Base-by-base conservation (phyloP, 495 filamentous ascomycete species). In the Hypoxylon crocopeplum region DNA sequence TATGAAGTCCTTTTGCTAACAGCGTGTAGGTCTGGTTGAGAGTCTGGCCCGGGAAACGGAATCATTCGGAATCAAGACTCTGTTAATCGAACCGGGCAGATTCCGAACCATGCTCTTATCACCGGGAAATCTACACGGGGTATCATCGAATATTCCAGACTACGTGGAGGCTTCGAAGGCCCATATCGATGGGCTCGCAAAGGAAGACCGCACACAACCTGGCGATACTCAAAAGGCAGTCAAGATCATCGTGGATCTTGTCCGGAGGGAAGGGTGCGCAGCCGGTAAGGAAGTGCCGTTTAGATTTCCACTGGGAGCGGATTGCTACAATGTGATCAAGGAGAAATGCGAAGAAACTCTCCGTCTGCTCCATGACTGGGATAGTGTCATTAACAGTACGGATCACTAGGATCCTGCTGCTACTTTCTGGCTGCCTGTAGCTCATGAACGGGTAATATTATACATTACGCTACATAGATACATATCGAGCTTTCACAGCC, bases 211-310 rank as follows among this genome's bases (percentile, higher is more conserved):
- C 3, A 51, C 64, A 0, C 72, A 82, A 45, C 75, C 74, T 1
- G 81, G 80, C 2, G 79, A 85, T 59, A 68, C 78, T 12, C 65
- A 67, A 33, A 83, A 83, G 65, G 82, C 76, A 0, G 72, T 68
- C 6, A 68, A 67, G 48, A 69, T 78, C 0, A 73, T 83, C 42
- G 69, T 80, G 10, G 81, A 85, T 51, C 74, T 79, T 24, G 52
- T 82, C 32, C 75, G 73, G 24, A 69, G 68, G 56, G 69, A 69
- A 11, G 77, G 76, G 0, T 66, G 68, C 24, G 74, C 68, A 10
- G 56, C 67, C 37, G 77, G 73, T 1, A 72, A 66, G 50, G 64
- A 68, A 1, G 53, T 83, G 13, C 77, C 78, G 7, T 62, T 67
- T 7, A 68, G 80, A 25, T 48, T 83, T 22, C 77, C 76, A 0